Evolutionary conservation across 2,329 filamentous ascomycete genomes (phyloP), one percentile per base, ranked within the genome.

Genomic region (Triangularia verruculosa): DNA sequence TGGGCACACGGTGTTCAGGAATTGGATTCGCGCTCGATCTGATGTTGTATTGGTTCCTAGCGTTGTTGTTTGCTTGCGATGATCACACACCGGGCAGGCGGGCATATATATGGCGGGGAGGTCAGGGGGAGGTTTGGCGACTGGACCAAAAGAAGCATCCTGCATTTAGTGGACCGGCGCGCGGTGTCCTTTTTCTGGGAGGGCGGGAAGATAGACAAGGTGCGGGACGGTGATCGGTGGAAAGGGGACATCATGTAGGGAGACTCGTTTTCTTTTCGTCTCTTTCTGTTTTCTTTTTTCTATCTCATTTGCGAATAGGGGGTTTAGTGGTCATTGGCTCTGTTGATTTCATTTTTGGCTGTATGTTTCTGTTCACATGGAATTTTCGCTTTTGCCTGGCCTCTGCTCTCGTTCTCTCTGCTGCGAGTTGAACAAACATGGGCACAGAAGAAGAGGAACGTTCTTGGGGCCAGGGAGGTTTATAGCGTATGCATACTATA

Each of bases 1-100:
- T 24, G 51, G 47, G 51, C 51, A 28, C 22, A 54, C 17, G 51
- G 53, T 55, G 28, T 61, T 61, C 25, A 27, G 43, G 5, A 57
- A 57, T 57, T 30, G 63, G 43, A 25, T 61, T 11, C 28, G 57
- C 22, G 43, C 34, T 61, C 61, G 27, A 53, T 55, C 57, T 58
- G 52, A 59, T 25, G 61, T 52, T 53, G 54, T 22, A 17, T 27
- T 32, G 13, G 53, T 62, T 57, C 25, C 43, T 53, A 43, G 43
- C 32, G 39, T 17, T 51, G 39, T 17, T 51, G 61, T 43, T 47
- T 47, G 39, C 39, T 47, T 20, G 25, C 51, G 22, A 28, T 28
- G 22, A 54, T 54, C 51, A 15, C 51, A 15, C 51, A 54, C 22
- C 17, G 55, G 47, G 57, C 53, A 43, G 51, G 47, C 30, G 32